Percentiles rank a stretch among this genome's conserved stretches.
Evolutionary conservation across 129 eudicot species (phyloP).

Genomic region (Flaveria sonorensis): DNA sequence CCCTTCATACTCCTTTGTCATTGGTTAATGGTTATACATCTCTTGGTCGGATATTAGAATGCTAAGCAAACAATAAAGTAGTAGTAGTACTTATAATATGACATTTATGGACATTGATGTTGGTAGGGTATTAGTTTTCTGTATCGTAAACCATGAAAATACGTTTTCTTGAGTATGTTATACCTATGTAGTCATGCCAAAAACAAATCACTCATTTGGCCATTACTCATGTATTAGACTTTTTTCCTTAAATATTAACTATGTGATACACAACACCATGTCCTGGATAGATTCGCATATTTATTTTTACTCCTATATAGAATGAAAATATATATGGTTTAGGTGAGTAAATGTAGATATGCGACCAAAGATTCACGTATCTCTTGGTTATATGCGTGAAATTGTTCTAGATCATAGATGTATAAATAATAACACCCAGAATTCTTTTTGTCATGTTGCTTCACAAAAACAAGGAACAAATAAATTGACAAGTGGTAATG

Average conservation of each 20-base stretch:
- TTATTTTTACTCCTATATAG: background rate
- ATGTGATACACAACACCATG: background rate
- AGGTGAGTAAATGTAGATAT: background rate
- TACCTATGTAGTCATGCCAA: background rate
- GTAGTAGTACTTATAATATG: background rate
- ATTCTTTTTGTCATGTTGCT: slow-evolving; percentile 5
- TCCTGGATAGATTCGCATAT: background rate
- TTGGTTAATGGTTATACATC: slow-evolving; percentile 1
- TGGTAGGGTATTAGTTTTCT: background rate
- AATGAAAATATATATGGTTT: background rate
- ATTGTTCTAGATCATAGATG: background rate
- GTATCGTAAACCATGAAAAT: background rate
- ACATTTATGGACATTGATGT: background rate
- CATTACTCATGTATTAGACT: background rate
- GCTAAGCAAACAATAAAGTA: slow-evolving; percentile 1
- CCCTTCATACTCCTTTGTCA: slow-evolving; percentile 10
- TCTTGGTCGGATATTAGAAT: background rate
- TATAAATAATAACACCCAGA: no score
- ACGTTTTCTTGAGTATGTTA: background rate
- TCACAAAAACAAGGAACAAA: background rate
- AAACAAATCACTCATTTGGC: background rate
- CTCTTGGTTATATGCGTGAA: background rate
- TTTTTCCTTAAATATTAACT: background rate
- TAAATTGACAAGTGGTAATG: background rate
- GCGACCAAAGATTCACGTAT: background rate